Evolutionary conservation across 139 green algal species (phyloP), one percentile per base, ranked within the genome.

Genomic region (Edaphochlamys debaryana): DNA sequence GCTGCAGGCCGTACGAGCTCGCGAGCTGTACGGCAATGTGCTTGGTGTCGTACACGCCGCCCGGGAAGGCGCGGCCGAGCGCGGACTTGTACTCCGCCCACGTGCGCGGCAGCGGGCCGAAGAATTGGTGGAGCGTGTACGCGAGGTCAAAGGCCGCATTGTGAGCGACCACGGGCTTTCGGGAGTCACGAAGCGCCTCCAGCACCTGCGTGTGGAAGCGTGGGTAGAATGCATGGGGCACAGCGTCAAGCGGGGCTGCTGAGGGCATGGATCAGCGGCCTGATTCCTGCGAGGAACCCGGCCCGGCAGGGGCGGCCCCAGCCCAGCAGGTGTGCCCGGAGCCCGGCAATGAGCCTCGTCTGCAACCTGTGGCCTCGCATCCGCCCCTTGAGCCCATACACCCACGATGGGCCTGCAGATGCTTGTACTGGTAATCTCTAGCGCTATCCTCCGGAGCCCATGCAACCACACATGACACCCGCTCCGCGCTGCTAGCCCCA

Each of bases 21-120:
- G 34, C n/a, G 20, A 82, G 63, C 76, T 73, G 62, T 42, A 29
- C 5, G 4, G 90, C 83, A 11, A 96, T 66, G 80, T 92, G 71
- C 83, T 96, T 96, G 45, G 93, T 96, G 88, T 96, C 93, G 70
- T 88, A 95, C 0, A 96, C 29, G 20, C 94, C 94, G 22, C 83
- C 94, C 2, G 94, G 93, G 77, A 96, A 94, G 85, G 72, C 89
- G 27, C 66, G 30, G 17, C 13, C 54, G 45, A 85, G 40, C 23
- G 81, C 19, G 20, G 69, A 48, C 84, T 94, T 96, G 79, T 88
- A 96, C 15, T 78, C 89, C 15, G 60, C 22, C 93, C 93, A 96
- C 38, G 34, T 85, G n/a, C 63, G 76, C 0, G 80, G 72, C 56
- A 87, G 72, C 36, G 84, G 68, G 50, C 58, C 69, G 1, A 84